phyloP scores from a whole-genome alignment of 306 rosid genomes.

The Quercus robur region DNA sequence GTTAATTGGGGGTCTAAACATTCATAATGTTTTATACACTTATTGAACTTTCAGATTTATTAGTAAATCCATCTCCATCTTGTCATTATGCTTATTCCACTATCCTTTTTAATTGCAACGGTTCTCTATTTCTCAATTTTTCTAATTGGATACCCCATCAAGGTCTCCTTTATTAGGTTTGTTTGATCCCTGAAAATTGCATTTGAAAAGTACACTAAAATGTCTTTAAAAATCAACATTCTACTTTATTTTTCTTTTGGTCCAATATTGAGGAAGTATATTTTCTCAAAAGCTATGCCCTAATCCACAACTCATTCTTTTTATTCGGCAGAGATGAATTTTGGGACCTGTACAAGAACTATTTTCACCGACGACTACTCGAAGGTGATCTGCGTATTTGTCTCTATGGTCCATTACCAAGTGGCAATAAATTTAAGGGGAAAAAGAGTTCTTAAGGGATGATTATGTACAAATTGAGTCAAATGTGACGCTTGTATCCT shows the following conservation, averaged over 20 bases:
- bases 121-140: background rate
- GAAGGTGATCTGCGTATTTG: conserved; percentile 55
- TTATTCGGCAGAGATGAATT: conserved; percentile 77
- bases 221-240: no score
- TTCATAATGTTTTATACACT: no score
- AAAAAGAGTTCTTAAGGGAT: conserved; percentile 25
- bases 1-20: no score
- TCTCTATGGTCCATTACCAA: conserved; percentile 55
- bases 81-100: background rate
- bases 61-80: background rate
- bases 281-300: no score
- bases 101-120: background rate
- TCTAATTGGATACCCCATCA: background rate
- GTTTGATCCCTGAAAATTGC: background rate
- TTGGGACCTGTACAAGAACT: conserved; percentile 77
- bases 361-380: conserved; percentile 56
- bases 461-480: conserved; percentile 13
- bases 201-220: background rate
- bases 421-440: conserved; percentile 28
- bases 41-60: background rate
- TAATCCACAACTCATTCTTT: background rate
- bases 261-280: no score
- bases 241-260: no score
- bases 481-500: background rate
- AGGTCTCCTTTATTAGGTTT: background rate